phyloP scores from a whole-genome alignment of 2,329 filamentous ascomycete species.

The Cladosporium velox region DNA sequence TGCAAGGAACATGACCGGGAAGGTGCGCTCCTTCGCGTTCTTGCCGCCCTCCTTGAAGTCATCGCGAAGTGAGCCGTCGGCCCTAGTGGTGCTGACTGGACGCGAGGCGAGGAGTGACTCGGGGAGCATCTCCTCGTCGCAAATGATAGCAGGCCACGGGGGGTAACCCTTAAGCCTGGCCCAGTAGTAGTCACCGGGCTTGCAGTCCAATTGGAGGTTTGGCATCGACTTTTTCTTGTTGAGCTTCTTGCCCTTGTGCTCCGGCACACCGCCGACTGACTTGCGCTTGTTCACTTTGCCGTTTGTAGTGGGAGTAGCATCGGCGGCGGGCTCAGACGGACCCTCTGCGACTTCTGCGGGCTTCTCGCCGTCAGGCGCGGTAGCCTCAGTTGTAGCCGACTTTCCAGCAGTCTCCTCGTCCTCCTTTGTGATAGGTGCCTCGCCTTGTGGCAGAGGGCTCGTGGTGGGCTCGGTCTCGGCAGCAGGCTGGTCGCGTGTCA shows the following conservation, averaged over 20 bases:
- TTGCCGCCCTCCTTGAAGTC: conserved; percentile 87
- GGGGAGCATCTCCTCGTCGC: conserved; percentile 92
- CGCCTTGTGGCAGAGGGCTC: conserved; percentile 30
- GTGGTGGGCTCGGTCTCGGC: conserved; percentile 25
- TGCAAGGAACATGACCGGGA: conserved; percentile 89
- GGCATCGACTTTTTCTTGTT: conserved; percentile 82
- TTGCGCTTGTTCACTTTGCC: conserved; percentile 48
- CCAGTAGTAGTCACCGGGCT: conserved; percentile 89
- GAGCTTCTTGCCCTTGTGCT: conserved; percentile 75
- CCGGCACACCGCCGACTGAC: conserved; percentile 65
- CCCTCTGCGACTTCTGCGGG: conserved; percentile 28
- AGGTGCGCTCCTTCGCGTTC: conserved; percentile 80
- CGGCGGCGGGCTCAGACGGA: conserved; percentile 25
- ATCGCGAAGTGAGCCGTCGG: conserved; percentile 83
- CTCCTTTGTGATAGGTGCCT: conserved; percentile 29
- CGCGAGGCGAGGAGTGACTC: conserved; percentile 72
- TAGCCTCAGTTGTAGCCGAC: conserved; percentile 32
- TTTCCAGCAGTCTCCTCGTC: conserved; percentile 33
- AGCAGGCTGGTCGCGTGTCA: conserved; percentile 13
- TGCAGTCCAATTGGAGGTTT: conserved; percentile 68
- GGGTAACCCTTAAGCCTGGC: conserved; percentile 94
- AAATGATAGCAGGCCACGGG: conserved; percentile 91
- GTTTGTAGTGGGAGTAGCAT: conserved; percentile 30
- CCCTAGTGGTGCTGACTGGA: conserved; percentile 78
- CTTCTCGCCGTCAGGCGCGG: conserved; percentile 29